phyloP scores from a whole-genome alignment of 2,329 filamentous ascomycete species.

The Periglandula ipomoeae region DNA sequence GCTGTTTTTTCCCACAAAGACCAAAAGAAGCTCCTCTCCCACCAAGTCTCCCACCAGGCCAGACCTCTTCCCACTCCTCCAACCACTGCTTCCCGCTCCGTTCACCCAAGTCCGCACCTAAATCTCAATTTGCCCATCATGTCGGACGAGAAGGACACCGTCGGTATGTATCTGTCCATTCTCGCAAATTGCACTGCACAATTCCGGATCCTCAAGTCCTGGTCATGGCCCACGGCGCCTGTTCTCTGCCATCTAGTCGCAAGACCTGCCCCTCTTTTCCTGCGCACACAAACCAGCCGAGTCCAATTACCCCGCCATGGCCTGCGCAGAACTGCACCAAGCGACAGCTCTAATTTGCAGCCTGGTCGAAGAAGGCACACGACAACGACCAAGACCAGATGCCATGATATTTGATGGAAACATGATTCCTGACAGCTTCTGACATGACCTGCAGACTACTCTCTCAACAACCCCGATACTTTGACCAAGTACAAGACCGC shows the following conservation, averaged over 20 bases:
- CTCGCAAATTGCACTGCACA: background rate
- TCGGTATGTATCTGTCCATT: slow-evolving; percentile 26
- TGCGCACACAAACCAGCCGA: slow-evolving; percentile 8
- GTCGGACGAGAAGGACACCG: slow-evolving; percentile 36
- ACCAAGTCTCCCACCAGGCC: no score
- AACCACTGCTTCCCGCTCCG: background rate
- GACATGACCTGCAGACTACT: slow-evolving; percentile 54
- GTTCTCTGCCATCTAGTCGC: background rate
- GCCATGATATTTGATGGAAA: no score
- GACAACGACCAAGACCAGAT: background rate
- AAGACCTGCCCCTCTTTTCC: slow-evolving; percentile 17
- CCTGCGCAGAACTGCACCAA: background rate
- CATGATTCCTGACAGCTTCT: background rate
- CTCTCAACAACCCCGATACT: slow-evolving; percentile 84
- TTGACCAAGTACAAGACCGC: slow-evolving; percentile 99
- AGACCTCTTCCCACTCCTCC: background rate
- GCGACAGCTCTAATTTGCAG: background rate
- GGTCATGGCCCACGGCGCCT: no score
- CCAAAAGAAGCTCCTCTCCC: slow-evolving; percentile 6
- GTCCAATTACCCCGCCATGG: slow-evolving; percentile 10
- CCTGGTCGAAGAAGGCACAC: slow-evolving; percentile 2
- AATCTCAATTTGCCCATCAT: slow-evolving; percentile 24
- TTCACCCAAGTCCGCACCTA: background rate
- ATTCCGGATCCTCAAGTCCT: background rate
- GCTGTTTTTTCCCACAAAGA: slow-evolving; percentile 6